Evolutionary conservation across 805 yeast species (phyloP).

Genomic region (Barnettozyma sucrosica): DNA sequence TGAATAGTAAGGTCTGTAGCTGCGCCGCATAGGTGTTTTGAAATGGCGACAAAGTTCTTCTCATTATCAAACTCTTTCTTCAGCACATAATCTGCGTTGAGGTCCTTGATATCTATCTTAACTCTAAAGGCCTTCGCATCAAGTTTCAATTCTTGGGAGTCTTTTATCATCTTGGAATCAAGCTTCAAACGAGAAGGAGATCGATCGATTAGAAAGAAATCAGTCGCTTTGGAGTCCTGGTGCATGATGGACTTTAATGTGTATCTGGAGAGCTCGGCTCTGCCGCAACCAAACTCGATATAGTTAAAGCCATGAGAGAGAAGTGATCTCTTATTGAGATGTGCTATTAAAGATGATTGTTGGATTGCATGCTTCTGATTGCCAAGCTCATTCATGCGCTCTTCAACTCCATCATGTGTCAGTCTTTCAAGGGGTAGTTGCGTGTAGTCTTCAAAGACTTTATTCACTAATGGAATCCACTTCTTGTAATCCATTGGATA

Average conservation of each 20-base stretch:
- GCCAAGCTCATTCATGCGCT: constrained; percentile 32
- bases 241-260: constrained; percentile 32
- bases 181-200: constrained; percentile 73
- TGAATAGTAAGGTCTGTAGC: constrained; percentile 84
- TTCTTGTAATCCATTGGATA: constrained; percentile 18
- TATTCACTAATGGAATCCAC: constrained; percentile 32
- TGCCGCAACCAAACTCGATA: constrained; percentile 87
- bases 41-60: constrained; percentile 49
- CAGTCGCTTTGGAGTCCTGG: constrained; percentile 19
- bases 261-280: constrained; percentile 75
- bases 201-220: constrained; percentile 66
- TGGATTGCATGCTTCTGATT: constrained; percentile 76
- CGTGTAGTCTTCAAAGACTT: constrained; percentile 32
- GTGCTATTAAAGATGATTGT: constrained; percentile 75
- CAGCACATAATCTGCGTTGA: constrained; percentile 45
- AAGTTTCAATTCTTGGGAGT: constrained; percentile 30
- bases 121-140: constrained; percentile 40
- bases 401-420: constrained; percentile 24
- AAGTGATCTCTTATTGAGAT: constrained; percentile 40
- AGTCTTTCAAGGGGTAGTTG: constrained; percentile 24
- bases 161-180: constrained; percentile 62
- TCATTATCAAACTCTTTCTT: constrained; percentile 19
- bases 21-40: constrained; percentile 90
- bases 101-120: constrained; percentile 76
- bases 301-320: constrained; percentile 35